A percentile compares a stretch with the other conserved stretches of the same genome.
phyloP scores from a whole-genome alignment of 2,329 filamentous ascomycete species.

The Microsporum audouinii region DNA sequence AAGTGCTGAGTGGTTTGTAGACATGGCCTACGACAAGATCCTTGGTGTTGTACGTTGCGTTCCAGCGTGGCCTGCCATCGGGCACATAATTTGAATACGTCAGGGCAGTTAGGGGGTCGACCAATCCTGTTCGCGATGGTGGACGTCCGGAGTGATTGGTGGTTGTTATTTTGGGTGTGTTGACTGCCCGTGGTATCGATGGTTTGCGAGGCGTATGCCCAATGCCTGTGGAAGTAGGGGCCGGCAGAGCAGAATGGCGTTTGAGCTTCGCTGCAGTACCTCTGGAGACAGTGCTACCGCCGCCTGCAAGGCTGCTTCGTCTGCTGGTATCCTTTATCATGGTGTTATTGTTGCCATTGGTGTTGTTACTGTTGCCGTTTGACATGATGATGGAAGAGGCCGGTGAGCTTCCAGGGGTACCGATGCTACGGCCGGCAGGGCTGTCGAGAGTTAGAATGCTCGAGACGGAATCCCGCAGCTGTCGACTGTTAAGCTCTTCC shows the following conservation, averaged over 20 bases:
- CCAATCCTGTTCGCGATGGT: slow-evolving; percentile 21
- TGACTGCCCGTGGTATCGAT: slow-evolving; percentile 25
- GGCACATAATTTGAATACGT: neutral
- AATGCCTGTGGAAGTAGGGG: slow-evolving; percentile 20
- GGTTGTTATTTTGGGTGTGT: slow-evolving; percentile 15
- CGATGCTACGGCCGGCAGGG: slow-evolving; percentile 58
- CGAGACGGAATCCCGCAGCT: slow-evolving; percentile 82
- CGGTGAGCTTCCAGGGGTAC: slow-evolving; percentile 61
- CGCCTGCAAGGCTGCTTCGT: slow-evolving; percentile 30
- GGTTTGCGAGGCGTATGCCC: slow-evolving; percentile 25
- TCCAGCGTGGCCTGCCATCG: slow-evolving; percentile 57
- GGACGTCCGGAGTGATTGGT: slow-evolving; percentile 10
- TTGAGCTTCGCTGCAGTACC: slow-evolving; percentile 30
- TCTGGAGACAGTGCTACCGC: slow-evolving; percentile 31
- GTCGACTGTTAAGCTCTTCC: slow-evolving; percentile 62
- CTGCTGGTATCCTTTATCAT: slow-evolving; percentile 32
- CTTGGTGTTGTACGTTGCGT: slow-evolving; percentile 51
- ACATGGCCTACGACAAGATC: slow-evolving; percentile 57
- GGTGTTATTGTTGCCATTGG: slow-evolving; percentile 17
- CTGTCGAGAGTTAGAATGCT: slow-evolving; percentile 78
- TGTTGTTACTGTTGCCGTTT: slow-evolving; percentile 35
- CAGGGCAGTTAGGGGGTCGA: neutral
- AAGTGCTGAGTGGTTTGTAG: slow-evolving; percentile 52
- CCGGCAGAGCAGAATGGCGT: slow-evolving; percentile 40
- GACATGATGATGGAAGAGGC: slow-evolving; percentile 53